Percentiles rank a stretch among this genome's conserved stretches.
Evolutionary conservation across 345 rosid species (phyloP).

Genomic region (Angophora floribunda): DNA sequence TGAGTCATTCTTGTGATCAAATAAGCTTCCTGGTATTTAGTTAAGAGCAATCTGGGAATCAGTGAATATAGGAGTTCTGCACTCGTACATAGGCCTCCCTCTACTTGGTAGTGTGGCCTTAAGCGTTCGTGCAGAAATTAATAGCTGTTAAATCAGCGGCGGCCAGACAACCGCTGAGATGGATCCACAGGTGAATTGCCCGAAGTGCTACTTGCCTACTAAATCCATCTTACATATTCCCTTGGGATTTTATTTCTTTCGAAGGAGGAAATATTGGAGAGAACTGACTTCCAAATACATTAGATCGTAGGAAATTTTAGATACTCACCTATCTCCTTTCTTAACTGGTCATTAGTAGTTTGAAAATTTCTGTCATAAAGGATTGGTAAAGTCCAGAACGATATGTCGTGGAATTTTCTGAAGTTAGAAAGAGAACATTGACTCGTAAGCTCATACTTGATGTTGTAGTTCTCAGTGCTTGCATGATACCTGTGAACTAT

Average conservation of each 20-base stretch:
- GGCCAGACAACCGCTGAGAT: conserved; percentile 14
- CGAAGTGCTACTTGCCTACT: conserved; percentile 7
- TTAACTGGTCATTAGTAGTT: not conserved
- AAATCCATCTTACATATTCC: not conserved
- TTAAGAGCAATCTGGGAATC: not conserved
- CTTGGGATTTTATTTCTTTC: not conserved
- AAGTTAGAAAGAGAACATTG: not conserved
- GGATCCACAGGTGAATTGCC: conserved; percentile 10
- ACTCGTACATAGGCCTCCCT: conserved; percentile 1
- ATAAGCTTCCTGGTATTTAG: not conserved
- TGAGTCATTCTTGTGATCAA: not conserved
- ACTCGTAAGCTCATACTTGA: not conserved
- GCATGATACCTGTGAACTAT: not conserved
- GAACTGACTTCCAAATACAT: not conserved
- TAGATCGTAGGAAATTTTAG: not conserved
- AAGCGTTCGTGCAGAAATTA: conserved; percentile 1
- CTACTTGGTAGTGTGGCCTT: not conserved
- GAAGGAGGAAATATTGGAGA: not conserved
- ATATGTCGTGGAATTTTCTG: not conserved
- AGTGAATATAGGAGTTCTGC: not conserved
- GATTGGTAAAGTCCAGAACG: not conserved
- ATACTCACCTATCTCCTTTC: not conserved
- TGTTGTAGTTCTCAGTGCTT: not conserved
- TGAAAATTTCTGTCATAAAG: not conserved
- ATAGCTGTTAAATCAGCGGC: conserved; percentile 15